These are phyloP conservation scores for Pichia manshurica DNA, from an alignment of 805 yeast species.

Conservation along the genomic window DNA sequence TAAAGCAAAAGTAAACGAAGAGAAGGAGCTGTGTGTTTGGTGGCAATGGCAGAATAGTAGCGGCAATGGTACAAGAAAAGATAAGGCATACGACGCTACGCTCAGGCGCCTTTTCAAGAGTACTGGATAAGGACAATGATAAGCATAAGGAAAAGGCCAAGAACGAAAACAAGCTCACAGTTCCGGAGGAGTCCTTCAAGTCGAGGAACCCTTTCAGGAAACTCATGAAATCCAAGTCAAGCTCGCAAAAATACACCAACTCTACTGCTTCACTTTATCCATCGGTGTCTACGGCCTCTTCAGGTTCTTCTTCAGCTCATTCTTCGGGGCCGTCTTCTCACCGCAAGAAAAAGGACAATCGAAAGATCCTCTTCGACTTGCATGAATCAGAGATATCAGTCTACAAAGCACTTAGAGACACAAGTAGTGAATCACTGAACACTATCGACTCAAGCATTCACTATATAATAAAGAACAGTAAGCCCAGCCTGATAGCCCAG, in stretches of 20 bases:
- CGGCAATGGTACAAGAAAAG: too few species aligned
- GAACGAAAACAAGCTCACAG: background rate
- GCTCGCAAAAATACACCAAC: too few species aligned
- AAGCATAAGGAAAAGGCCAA: background rate
- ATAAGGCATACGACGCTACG: too few species aligned
- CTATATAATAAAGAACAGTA: slow-evolving; percentile 2
- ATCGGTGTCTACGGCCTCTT: too few species aligned
- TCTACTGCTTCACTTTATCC: too few species aligned
- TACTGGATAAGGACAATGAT: too few species aligned
- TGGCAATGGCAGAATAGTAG: too few species aligned
- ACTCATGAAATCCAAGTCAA: background rate
- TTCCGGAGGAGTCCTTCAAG: background rate
- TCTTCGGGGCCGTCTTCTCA: too few species aligned
- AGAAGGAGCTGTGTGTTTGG: too few species aligned
- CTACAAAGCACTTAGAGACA: slow-evolving; percentile 6
- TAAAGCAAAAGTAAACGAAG: too few species aligned
- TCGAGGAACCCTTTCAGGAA: slow-evolving; percentile 1
- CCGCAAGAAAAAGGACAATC: background rate
- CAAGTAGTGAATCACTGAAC: background rate
- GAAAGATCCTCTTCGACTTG: slow-evolving; percentile 5
- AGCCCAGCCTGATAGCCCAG: slow-evolving; percentile 41
- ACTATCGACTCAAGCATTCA: background rate
- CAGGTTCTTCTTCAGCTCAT: too few species aligned
- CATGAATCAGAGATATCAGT: slow-evolving; percentile 15
- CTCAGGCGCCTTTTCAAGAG: too few species aligned